Conservation (phyloP, 306 rosid species). For the Corylus heterophylla region DNA sequence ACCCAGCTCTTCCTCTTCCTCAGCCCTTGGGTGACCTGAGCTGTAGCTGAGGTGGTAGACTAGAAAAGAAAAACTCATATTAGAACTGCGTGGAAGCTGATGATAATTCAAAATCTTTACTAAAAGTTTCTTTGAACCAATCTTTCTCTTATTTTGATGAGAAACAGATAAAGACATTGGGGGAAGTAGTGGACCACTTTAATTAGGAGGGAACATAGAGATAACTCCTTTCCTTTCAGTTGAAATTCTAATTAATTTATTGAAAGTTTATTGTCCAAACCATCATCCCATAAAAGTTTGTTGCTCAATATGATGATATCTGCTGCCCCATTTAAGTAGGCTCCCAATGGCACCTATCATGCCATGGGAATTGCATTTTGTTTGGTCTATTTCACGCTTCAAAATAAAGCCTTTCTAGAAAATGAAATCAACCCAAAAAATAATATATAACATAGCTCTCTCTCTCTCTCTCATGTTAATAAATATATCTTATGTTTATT, state of each 20-base stretch:
- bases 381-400: too few species aligned
- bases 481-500: conserved; percentile 26
- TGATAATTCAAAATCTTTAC: conserved; percentile 61
- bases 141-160: conserved; percentile 97
- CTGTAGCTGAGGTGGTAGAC: conserved; percentile 7
- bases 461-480: conserved; percentile 5
- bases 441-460: background rate
- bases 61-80: conserved; percentile 33
- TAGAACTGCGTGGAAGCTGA: conserved; percentile 45
- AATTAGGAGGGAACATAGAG: conserved; percentile 51
- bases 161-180: conserved; percentile 65
- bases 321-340: background rate
- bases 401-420: too few species aligned
- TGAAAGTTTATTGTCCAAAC: conserved; percentile 28
- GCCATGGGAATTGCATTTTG: too few species aligned
- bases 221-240: conserved; percentile 51
- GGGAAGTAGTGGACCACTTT: conserved; percentile 79
- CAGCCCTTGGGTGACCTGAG: background rate
- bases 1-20: background rate
- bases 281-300: conserved; percentile 16
- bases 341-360: background rate
- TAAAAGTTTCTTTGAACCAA: conserved; percentile 76
- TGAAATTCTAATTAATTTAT: conserved; percentile 49
- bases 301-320: background rate
- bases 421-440: too few species aligned